Conservation (phyloP, 192 early-diverging fungal genomes). For the Linnemannia exigua region DNA sequence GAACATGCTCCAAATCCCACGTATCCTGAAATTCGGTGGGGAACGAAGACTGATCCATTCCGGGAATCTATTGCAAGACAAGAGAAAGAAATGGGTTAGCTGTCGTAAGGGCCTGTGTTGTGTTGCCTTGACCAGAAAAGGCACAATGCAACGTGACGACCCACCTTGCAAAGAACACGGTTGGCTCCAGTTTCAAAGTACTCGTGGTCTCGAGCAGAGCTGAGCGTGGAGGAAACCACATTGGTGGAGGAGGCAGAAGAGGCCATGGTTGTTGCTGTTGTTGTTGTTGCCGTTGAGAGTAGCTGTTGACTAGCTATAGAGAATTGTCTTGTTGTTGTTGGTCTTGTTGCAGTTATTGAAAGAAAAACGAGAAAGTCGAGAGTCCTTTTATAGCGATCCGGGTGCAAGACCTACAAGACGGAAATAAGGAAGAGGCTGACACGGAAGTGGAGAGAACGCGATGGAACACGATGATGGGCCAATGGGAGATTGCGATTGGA, state of each 20-base stretch:
- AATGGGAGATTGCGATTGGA: neutral
- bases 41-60: conserved; percentile 36
- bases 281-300: neutral
- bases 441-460: conserved; percentile 32
- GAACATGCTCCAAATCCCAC: conserved; percentile 49
- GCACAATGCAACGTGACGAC: neutral
- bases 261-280: neutral
- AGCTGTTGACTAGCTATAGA: neutral
- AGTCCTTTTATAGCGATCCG: conserved; percentile 21
- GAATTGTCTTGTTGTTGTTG: neutral
- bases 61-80: conserved; percentile 15
- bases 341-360: neutral
- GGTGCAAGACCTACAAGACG: neutral
- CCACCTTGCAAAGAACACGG: conserved; percentile 40
- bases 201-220: conserved; percentile 3
- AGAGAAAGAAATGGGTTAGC: neutral
- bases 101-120: neutral
- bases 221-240: conserved; percentile 6
- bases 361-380: neutral
- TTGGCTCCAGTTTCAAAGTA: conserved; percentile 51
- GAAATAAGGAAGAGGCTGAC: neutral
- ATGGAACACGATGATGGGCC: conserved; percentile 20
- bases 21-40: conserved; percentile 32
- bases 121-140: neutral
- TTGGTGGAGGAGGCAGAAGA: conserved; percentile 9